Base-by-base conservation (phyloP, 1,284 basidiomycete species). In the Apiotrichum sp. region DNA sequence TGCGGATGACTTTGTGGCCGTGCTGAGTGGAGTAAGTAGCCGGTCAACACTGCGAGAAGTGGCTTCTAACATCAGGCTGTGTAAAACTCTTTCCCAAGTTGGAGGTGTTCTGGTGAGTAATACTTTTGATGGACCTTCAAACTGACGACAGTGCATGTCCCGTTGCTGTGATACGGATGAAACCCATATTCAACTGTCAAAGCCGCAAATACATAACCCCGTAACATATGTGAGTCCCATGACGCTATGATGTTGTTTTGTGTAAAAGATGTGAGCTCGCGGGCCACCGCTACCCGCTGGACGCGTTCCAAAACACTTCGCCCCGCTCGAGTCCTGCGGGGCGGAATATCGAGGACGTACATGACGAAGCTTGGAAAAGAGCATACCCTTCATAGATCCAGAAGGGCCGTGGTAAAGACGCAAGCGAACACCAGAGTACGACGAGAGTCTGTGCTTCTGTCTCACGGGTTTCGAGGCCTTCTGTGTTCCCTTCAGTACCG, bases 1-100 rank as follows among this genome's bases (percentile, higher is more conserved):
- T 3, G 46, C 63, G 10, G 66, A 66, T 16, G 58, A 69, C 34
- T 67, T 72, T 57, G 59, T 58, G n/a, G 64, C 65, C 33, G 45
- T 63, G 2, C 55, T 68, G 16, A 59, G 58, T 34, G 64, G 63
- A 22, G 65, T 62, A 45, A 56, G 62, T 47, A 45, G 16, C 33
- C 7, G n/a, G 13, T 9, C 16, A 5, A 29, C 29, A 29, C 41
- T 7, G 39, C 14, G 36, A 9, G 36, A 38, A 11, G 40, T 7
- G n/a, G 11, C 16, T 42, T 13, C 39, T 41, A 9, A 33, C 47
- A 9, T 14, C 45, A 47, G 33, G 13, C 45, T 5, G 13, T 11
- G 13, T 38, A 36, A 22, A 4, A 5, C 9, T 8, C 3, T 35
- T 10, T n/a, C 29, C 11, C 11, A 33, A 38, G 36, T 38, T 29